Evolutionary conservation across 805 yeast species (phyloP).

Genomic region (Starmerella floris): DNA sequence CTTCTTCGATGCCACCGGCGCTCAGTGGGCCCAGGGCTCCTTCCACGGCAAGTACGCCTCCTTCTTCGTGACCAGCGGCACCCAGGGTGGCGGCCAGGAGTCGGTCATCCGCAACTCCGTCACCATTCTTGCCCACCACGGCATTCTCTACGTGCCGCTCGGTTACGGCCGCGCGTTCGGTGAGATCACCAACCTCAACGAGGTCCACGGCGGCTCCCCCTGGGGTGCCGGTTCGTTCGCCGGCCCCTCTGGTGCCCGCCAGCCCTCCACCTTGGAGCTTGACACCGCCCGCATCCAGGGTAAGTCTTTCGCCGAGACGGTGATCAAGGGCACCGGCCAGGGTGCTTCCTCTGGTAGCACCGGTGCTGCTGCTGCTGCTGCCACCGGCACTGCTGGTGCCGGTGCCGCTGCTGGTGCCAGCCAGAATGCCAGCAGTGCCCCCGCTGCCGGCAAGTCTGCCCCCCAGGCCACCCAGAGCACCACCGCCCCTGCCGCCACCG

Average conservation of each 20-base stretch:
- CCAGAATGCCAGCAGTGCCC: conserved; percentile 7
- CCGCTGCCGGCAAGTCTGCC: background rate
- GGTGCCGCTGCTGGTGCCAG: conserved; percentile 11
- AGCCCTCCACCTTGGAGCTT: conserved; percentile 49
- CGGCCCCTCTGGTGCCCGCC: conserved; percentile 64
- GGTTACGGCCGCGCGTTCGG: conserved; percentile 56
- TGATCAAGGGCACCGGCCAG: conserved; percentile 14
- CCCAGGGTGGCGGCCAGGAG: conserved; percentile 78
- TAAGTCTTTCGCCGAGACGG: conserved; percentile 40
- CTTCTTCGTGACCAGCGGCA: conserved; percentile 58
- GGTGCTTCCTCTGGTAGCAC: background rate
- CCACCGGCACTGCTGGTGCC: conserved; percentile 10
- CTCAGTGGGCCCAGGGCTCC: conserved; percentile 63
- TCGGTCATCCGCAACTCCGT: conserved; percentile 49
- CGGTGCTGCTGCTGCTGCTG: conserved; percentile 7
- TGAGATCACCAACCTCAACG: conserved; percentile 41
- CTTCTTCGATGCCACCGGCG: conserved; percentile 69
- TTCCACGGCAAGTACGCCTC: conserved; percentile 64
- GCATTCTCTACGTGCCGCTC: conserved; percentile 65
- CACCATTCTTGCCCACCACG: conserved; percentile 62
- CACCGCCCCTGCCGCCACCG: conserved; percentile 1
- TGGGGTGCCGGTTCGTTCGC: conserved; percentile 82
- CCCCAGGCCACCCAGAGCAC: conserved; percentile 4
- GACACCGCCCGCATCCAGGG: conserved; percentile 57
- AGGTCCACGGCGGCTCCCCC: conserved; percentile 67